Evolutionary conservation across 2,329 filamentous ascomycete species (phyloP), one percentile per base, ranked within the genome.

Genomic region (Cladorrhinum sp.): DNA sequence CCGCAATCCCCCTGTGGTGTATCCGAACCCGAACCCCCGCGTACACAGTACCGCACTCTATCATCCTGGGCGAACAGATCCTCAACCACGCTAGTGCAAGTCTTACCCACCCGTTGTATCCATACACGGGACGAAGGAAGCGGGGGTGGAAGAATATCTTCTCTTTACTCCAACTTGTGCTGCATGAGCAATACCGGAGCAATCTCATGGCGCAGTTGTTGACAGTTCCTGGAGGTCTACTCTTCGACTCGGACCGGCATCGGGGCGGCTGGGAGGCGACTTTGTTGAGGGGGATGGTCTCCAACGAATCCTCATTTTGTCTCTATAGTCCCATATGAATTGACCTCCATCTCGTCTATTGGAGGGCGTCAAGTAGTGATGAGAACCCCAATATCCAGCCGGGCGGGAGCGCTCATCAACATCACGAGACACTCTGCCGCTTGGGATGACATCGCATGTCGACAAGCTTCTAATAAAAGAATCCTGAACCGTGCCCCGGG

Each of bases 151-250:
- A 20, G 8, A 27, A 24, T 20, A 51, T 50, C 49, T 56, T 58
- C 16, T 24, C 45, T 22, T 22, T 52, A 24, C 41, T 55, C 49
- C 50, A 62, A 62, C 12, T 50, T 36, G 22, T 56, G 45, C 59
- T 63, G 63, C 67, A 67, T 58, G 59, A 64, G 64, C 66, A 66
- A 69, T 69, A 68, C 65, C 67, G 67, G 65, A n/a, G 57, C 64
- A 68, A 66, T 68, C 50, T 66, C 60, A 25, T 53, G n/a, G 16
- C 65, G 65, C 65, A 65, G 50, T 59, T 13, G 24, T 48, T 50
- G 9, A 50, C 51, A 45, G 20, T 50, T 36, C 41, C 41, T 55
- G 23, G 48, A 45, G 55, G 27, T 45, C 16, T 5, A 45, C 4
- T 48, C 55, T 59, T 55, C 54, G 58, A 56, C 18, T 32, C 49